Percentiles rank a stretch among this genome's conserved stretches.
Evolutionary conservation across 208 protist species (phyloP).

Genomic region (Trypanosomatidae sp.): DNA sequence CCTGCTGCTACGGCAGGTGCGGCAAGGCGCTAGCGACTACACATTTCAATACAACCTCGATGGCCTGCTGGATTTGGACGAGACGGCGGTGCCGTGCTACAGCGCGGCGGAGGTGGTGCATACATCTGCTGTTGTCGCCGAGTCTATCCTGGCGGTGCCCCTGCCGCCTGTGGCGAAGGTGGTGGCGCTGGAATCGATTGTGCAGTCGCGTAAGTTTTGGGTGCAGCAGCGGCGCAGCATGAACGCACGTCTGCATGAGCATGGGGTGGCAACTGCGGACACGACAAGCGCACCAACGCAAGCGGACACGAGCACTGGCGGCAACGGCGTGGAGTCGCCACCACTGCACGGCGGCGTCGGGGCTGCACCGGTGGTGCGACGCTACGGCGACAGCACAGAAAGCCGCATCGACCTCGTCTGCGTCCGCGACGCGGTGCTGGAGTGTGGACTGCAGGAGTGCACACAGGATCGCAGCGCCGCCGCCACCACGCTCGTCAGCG

Average conservation of each 20-base stretch:
- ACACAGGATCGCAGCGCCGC: slow-evolving; percentile 46
- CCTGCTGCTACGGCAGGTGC: slow-evolving; percentile 38
- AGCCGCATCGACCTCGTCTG: slow-evolving; percentile 70
- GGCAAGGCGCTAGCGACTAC: slow-evolving; percentile 47
- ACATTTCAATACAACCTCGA: slow-evolving; percentile 81
- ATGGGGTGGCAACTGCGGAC: background rate
- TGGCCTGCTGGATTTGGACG: slow-evolving; percentile 62
- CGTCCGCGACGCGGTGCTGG: slow-evolving; percentile 37
- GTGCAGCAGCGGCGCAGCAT: slow-evolving; percentile 28
- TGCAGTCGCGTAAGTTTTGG: slow-evolving; percentile 48
- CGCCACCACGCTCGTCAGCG: slow-evolving; percentile 19
- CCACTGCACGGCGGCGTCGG: background rate
- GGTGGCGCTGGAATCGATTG: slow-evolving; percentile 58
- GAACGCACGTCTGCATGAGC: slow-evolving; percentile 11
- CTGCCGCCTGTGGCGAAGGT: slow-evolving; percentile 54
- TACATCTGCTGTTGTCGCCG: slow-evolving; percentile 50
- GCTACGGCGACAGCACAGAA: slow-evolving; percentile 44
- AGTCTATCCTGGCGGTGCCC: slow-evolving; percentile 50
- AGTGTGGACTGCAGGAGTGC: slow-evolving; percentile 40
- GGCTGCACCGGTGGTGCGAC: slow-evolving; percentile 25
- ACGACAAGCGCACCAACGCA: background rate
- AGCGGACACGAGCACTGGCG: background rate
- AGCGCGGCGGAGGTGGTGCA: slow-evolving; percentile 60
- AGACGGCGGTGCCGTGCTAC: slow-evolving; percentile 72
- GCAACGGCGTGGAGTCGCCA: background rate